Percentiles rank a stretch among this genome's conserved stretches.
phyloP scores from a whole-genome alignment of 257 asterid genomes.

The Nemophila menziesii region DNA sequence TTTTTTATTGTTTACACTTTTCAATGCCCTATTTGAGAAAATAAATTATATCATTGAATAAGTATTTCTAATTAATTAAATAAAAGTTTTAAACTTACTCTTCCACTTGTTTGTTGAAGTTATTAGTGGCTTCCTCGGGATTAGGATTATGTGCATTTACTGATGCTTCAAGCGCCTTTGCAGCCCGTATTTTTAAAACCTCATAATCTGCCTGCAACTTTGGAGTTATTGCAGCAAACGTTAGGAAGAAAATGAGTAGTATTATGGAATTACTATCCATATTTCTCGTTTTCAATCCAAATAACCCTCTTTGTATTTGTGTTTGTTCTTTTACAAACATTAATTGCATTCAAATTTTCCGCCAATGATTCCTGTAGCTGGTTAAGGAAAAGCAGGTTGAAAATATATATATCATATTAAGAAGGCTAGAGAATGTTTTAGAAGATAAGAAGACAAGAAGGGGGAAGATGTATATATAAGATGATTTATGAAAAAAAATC shows the following conservation, averaged over 20 bases:
- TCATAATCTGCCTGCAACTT: slow-evolving; percentile 28
- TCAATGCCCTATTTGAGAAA: slow-evolving; percentile 20
- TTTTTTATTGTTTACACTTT: slow-evolving; percentile 18
- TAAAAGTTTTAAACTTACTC: slow-evolving; percentile 25
- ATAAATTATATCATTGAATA: background rate
- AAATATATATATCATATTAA: background rate
- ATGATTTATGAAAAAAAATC: background rate
- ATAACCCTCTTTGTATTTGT: no score
- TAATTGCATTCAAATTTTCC: no score
- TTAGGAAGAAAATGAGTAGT: slow-evolving; percentile 14
- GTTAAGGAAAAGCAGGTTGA: no score
- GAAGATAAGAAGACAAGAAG: background rate
- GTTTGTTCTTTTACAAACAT: no score
- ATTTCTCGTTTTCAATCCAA: background rate
- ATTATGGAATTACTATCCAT: slow-evolving; percentile 1
- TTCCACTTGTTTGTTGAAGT: slow-evolving; percentile 42
- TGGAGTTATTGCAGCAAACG: slow-evolving; percentile 15
- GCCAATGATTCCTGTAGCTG: no score
- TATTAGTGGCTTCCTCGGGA: slow-evolving; percentile 39
- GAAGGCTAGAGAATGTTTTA: no score
- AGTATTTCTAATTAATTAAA: no score
- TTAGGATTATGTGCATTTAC: slow-evolving; percentile 37
- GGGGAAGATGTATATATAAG: background rate
- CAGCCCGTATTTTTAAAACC: slow-evolving; percentile 28
- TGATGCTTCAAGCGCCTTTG: slow-evolving; percentile 35